A percentile compares a stretch with the other conserved stretches of the same genome.
Evolutionary conservation across 495 filamentous ascomycete genomes (phyloP).

Genomic region (Hyaloscypha finlandica): DNA sequence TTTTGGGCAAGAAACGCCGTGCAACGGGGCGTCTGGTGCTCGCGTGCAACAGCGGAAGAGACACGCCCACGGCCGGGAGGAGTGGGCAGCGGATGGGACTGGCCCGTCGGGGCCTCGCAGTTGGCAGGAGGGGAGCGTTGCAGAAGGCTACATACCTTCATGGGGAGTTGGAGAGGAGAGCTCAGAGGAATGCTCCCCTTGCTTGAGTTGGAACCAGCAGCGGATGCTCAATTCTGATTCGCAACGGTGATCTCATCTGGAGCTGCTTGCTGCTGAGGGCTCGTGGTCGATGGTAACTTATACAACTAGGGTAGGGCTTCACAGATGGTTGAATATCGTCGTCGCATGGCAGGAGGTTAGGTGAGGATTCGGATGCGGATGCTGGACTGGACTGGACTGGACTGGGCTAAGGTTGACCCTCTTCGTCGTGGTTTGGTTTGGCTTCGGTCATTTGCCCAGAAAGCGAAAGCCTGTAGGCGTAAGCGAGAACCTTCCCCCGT

Average conservation of each 20-base stretch:
- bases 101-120: neutral
- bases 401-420: constrained; percentile 4
- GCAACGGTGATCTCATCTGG: constrained; percentile 32
- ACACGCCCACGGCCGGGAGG: neutral
- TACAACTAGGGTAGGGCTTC: neutral
- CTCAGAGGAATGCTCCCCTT: constrained; percentile 31
- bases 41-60: constrained; percentile 17
- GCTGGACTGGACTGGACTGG: neutral
- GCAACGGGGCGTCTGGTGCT: constrained; percentile 19
- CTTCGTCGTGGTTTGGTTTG: neutral
- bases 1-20: constrained; percentile 4
- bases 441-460: constrained; percentile 1
- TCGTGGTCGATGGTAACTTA: constrained; percentile 5
- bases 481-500: neutral
- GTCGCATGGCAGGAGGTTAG: constrained; percentile 16
- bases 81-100: neutral
- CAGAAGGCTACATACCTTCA: constrained; percentile 33
- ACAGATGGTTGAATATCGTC: constrained; percentile 16
- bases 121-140: neutral
- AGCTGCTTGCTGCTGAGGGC: constrained; percentile 12
- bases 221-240: constrained; percentile 27
- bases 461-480: too few species aligned
- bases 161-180: constrained; percentile 15
- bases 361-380: neutral
- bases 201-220: constrained; percentile 28